A percentile compares a stretch with the other conserved stretches of the same genome.
These are phyloP conservation scores for Gracilariopsis chorda DNA, from an alignment of 23 red algal genomes.

Conservation along the genomic window DNA sequence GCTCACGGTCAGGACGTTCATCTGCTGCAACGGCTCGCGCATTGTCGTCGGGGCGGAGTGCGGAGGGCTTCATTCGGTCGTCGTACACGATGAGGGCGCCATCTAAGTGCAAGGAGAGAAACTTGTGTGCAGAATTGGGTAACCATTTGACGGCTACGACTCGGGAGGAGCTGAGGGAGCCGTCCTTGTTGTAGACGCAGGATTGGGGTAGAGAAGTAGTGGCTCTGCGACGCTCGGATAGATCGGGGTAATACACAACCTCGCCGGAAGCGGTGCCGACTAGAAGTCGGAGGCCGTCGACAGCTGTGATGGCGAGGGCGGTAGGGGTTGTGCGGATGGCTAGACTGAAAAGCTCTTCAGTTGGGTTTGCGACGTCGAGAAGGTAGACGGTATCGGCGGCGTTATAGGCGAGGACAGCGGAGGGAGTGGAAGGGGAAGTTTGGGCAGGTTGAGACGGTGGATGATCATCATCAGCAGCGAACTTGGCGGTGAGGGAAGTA, in stretches of 20 bases:
- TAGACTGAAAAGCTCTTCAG: slow-evolving; percentile 38
- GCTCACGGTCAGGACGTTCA: slow-evolving; percentile 33
- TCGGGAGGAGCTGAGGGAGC: slow-evolving; percentile 47
- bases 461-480: background rate
- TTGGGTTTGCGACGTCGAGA: slow-evolving; percentile 12
- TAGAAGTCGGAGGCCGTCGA: slow-evolving; percentile 48
- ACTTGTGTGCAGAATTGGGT: slow-evolving; percentile 39
- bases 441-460: slow-evolving; percentile 8
- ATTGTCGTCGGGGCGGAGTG: slow-evolving; percentile 12
- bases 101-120: slow-evolving; percentile 69
- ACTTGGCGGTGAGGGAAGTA: slow-evolving; percentile 23
- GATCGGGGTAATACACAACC: slow-evolving; percentile 74
- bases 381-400: slow-evolving; percentile 39
- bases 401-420: slow-evolving; percentile 61
- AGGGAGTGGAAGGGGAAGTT: background rate
- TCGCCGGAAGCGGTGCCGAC: slow-evolving; percentile 76
- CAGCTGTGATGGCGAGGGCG: slow-evolving; percentile 16
- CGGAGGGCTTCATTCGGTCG: slow-evolving; percentile 46
- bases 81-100: slow-evolving; percentile 80
- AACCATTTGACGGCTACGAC: slow-evolving; percentile 75
- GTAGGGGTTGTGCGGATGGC: slow-evolving; percentile 22
- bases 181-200: slow-evolving; percentile 69
- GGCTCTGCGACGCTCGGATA: background rate
- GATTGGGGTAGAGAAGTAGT: slow-evolving; percentile 3
- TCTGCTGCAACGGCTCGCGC: background rate